These are phyloP conservation scores for Yamadazyma friedrichii DNA, from an alignment of 1,139 yeast genomes.

Conservation along the genomic window DNA sequence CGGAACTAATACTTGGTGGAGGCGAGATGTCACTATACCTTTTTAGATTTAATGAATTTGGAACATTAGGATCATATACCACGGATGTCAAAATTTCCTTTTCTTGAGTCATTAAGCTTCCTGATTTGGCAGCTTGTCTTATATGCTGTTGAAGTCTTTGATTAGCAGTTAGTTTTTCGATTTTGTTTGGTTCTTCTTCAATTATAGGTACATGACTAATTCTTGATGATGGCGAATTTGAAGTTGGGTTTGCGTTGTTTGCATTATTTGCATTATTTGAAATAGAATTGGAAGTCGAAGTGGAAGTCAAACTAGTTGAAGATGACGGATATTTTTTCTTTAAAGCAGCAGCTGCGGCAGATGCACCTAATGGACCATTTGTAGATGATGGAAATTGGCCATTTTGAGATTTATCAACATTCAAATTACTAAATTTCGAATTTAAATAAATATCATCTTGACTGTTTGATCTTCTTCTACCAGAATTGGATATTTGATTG, in stretches of 20 bases:
- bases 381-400: background rate
- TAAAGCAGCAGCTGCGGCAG: slow-evolving; percentile 40
- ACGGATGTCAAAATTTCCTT: slow-evolving; percentile 36
- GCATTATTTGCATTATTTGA: background rate
- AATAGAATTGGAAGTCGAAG: background rate
- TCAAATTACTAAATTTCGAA: background rate
- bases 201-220: slow-evolving; percentile 2
- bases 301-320: background rate
- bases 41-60: slow-evolving; percentile 26
- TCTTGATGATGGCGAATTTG: slow-evolving; percentile 1
- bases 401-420: background rate
- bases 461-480: slow-evolving; percentile 40
- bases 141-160: slow-evolving; percentile 43
- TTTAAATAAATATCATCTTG: slow-evolving; percentile 16
- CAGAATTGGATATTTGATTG: slow-evolving; percentile 7
- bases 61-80: slow-evolving; percentile 42
- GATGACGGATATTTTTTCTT: slow-evolving; percentile 14
- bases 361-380: slow-evolving; percentile 9
- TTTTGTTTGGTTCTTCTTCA: slow-evolving; percentile 2
- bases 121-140: slow-evolving; percentile 39
- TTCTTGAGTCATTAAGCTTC: slow-evolving; percentile 40
- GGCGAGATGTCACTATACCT: slow-evolving; percentile 17
- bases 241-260: background rate
- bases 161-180: slow-evolving; percentile 28
- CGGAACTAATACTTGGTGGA: slow-evolving; percentile 1